These are phyloP conservation scores for Protomyces inouyei DNA, from an alignment of 1,139 yeast genomes.

Conservation along the genomic window DNA sequence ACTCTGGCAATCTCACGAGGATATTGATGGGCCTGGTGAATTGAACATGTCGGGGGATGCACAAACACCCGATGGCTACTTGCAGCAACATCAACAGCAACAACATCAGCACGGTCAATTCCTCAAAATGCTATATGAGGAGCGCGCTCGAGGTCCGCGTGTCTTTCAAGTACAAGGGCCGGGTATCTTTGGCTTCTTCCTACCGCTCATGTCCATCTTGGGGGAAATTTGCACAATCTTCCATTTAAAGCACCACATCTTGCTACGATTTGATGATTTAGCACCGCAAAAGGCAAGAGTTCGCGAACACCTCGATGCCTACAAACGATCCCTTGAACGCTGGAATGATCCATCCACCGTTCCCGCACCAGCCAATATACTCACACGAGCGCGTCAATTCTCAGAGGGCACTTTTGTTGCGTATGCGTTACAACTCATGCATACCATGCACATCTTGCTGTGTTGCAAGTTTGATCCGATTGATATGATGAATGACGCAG, in stretches of 20 bases:
- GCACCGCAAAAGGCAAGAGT: conserved; percentile 23
- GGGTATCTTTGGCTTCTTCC: conserved; percentile 34
- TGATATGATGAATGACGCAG: conserved; percentile 33
- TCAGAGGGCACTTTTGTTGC: conserved; percentile 31
- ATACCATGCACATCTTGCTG: conserved; percentile 33
- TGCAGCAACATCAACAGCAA: background rate
- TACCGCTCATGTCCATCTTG: conserved; percentile 34
- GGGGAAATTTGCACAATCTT: conserved; percentile 33
- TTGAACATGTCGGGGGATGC: background rate
- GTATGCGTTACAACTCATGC: conserved; percentile 33
- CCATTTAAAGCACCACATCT: conserved; percentile 30
- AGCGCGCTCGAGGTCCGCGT: conserved; percentile 6
- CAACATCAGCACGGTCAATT: background rate
- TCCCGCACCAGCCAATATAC: background rate
- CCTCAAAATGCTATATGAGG: conserved; percentile 12
- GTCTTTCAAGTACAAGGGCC: conserved; percentile 31
- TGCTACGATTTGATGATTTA: conserved; percentile 14
- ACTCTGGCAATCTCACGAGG: conserved; percentile 38
- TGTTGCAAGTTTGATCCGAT: conserved; percentile 35
- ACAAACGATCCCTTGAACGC: conserved; percentile 24
- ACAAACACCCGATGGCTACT: background rate
- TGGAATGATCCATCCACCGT: conserved; percentile 13
- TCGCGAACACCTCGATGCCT: conserved; percentile 27
- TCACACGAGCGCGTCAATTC: conserved; percentile 1
- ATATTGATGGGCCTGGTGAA: conserved; percentile 1